Conservation (phyloP, 2,329 filamentous ascomycete genomes). For the Sporothrix pallida region DNA sequence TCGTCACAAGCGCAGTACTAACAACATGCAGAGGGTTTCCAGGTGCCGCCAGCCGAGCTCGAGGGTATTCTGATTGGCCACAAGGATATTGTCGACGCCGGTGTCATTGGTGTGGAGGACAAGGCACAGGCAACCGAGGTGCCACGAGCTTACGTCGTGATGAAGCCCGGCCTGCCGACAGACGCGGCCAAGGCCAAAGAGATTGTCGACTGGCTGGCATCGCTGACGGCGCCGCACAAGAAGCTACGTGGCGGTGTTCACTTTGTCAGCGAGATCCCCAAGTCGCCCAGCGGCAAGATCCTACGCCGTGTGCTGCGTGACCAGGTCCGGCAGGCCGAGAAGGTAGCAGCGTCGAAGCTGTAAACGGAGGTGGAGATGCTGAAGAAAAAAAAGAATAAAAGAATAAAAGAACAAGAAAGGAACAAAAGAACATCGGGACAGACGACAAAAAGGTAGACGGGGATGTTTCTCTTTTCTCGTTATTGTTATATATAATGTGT, state of each 20-base stretch:
- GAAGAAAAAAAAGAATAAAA: too few species aligned
- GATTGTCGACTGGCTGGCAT: conserved; percentile 48
- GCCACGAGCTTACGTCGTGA: conserved; percentile 69
- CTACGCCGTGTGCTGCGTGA: conserved; percentile 53
- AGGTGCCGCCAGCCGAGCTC: conserved; percentile 71
- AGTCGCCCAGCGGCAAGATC: conserved; percentile 65
- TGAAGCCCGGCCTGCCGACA: conserved; percentile 46
- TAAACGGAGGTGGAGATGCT: conserved; percentile 37
- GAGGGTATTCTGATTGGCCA: conserved; percentile 55
- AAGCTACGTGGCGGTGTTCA: conserved; percentile 72
- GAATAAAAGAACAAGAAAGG: too few species aligned
- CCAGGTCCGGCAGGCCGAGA: conserved; percentile 47
- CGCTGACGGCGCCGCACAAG: conserved; percentile 60
- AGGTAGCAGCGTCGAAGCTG: conserved; percentile 49
- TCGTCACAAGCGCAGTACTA: background rate
- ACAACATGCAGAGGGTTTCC: conserved; percentile 65
- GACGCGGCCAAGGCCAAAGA: conserved; percentile 48
- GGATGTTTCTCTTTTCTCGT: background rate
- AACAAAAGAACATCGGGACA: too few species aligned
- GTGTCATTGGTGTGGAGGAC: conserved; percentile 68
- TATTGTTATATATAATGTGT: conserved; percentile 5
- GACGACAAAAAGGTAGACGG: background rate
- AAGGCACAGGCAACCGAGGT: conserved; percentile 68
- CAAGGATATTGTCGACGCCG: conserved; percentile 59
- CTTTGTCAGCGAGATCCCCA: conserved; percentile 73